Conservation (phyloP, 352 stramenopile species). For the Phytophthora rubi region DNA sequence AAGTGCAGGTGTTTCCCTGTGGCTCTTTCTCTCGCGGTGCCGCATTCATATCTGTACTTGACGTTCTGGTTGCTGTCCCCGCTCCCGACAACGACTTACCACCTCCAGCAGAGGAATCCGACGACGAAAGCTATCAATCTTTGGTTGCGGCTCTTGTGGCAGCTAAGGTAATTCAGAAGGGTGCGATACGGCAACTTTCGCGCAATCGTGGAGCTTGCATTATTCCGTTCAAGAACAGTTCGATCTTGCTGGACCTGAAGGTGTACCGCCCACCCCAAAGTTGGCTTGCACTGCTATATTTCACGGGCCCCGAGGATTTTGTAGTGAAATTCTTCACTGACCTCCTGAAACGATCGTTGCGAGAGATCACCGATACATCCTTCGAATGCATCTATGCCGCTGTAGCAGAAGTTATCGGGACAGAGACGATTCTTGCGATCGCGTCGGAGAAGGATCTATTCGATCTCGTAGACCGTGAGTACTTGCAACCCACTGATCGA, state of each 20-base stretch:
- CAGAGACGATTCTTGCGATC: slow-evolving; percentile 42
- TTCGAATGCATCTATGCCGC: slow-evolving; percentile 65
- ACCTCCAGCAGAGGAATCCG: slow-evolving; percentile 5
- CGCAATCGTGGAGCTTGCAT: slow-evolving; percentile 51
- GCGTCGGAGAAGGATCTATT: slow-evolving; percentile 73
- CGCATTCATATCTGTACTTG: slow-evolving; percentile 72
- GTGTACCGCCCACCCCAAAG: slow-evolving; percentile 60
- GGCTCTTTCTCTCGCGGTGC: slow-evolving; percentile 75
- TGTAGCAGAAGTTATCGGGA: slow-evolving; percentile 38
- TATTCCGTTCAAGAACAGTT: slow-evolving; percentile 63
- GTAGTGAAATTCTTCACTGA: slow-evolving; percentile 47
- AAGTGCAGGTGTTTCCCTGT: slow-evolving; percentile 70
- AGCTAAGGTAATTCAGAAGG: slow-evolving; percentile 41
- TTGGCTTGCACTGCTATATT: slow-evolving; percentile 80
- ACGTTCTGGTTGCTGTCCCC: slow-evolving; percentile 63
- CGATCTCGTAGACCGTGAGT: slow-evolving; percentile 50
- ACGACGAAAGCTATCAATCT: slow-evolving; percentile 31
- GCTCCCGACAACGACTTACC: not conserved
- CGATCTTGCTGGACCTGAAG: slow-evolving; percentile 76
- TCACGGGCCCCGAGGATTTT: slow-evolving; percentile 73
- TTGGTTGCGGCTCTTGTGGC: slow-evolving; percentile 47
- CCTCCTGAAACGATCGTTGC: slow-evolving; percentile 50
- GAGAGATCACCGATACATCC: slow-evolving; percentile 51
- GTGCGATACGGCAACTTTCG: slow-evolving; percentile 43
- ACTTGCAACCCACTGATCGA: slow-evolving; percentile 51